Conservation (phyloP, 495 filamentous ascomycete species). For the Penicillium paxilli region DNA sequence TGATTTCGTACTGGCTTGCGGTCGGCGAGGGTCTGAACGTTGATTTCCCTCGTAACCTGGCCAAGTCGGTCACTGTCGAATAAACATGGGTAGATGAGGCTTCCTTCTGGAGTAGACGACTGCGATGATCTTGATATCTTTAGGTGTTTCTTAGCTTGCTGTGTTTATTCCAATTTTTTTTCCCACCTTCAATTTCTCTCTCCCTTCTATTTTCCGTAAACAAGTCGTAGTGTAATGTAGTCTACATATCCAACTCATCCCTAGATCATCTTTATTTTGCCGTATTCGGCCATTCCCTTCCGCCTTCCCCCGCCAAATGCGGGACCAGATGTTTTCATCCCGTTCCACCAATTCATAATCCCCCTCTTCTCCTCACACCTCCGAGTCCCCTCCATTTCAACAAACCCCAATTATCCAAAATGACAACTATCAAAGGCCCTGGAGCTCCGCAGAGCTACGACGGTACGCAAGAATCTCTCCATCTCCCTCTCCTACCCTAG, state of each 20-base stretch:
- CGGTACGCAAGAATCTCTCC: conserved; percentile 39
- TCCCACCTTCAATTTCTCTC: too few species aligned
- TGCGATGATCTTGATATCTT: conserved; percentile 30
- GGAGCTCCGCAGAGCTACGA: conserved; percentile 52
- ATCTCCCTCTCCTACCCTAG: too few species aligned
- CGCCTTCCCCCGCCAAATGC: conserved; percentile 25
- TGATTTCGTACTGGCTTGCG: conserved; percentile 98
- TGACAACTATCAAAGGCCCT: conserved; percentile 58
- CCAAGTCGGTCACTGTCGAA: conserved; percentile 98
- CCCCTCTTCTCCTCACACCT: background rate
- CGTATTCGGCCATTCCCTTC: conserved; percentile 20
- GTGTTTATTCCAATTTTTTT: conserved; percentile 9
- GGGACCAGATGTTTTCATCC: conserved; percentile 26
- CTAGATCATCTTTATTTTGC: conserved; percentile 5
- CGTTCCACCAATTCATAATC: background rate
- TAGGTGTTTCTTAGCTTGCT: conserved; percentile 20
- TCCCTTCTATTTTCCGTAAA: too few species aligned
- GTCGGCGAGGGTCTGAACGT: conserved; percentile 95
- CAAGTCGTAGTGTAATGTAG: too few species aligned
- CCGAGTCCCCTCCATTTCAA: background rate
- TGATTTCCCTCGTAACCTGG: conserved; percentile 95
- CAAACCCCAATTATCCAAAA: conserved; percentile 7
- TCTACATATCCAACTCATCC: background rate
- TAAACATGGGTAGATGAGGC: conserved; percentile 44
- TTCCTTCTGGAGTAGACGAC: conserved; percentile 21